Evolutionary conservation across 345 rosid species (phyloP).

Genomic region (Eucalyptus globulus): DNA sequence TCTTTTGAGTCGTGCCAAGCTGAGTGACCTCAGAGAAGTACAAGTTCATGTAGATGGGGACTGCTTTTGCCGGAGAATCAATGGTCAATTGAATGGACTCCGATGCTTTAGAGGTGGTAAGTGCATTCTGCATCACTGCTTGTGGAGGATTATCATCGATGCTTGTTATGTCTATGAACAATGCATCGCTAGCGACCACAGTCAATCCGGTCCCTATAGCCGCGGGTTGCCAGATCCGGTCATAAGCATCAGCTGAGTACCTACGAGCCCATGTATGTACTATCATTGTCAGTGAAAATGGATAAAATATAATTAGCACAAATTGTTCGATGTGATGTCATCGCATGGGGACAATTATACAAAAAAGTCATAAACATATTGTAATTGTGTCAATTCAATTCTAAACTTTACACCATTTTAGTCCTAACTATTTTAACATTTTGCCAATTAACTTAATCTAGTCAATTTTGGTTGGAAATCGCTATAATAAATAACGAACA

Average conservation of each 20-base stretch:
- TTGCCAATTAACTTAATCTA: rapidly evolving
- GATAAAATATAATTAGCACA: background rate
- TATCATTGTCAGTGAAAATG: background rate
- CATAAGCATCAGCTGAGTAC: slow-evolving; percentile 7
- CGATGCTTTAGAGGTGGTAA: slow-evolving; percentile 3
- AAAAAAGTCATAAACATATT: too few species aligned
- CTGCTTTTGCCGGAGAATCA: background rate
- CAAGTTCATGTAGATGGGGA: slow-evolving; percentile 12
- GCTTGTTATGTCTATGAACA: background rate
- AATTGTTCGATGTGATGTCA: background rate
- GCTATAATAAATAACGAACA: rapidly evolving
- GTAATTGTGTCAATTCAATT: rapidly evolving
- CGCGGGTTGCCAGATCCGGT: slow-evolving; percentile 28
- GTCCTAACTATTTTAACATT: too few species aligned
- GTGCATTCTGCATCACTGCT: slow-evolving; percentile 16
- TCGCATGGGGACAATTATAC: background rate
- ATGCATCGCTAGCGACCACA: slow-evolving; percentile 1
- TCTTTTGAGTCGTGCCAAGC: slow-evolving; percentile 13
- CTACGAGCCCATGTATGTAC: background rate
- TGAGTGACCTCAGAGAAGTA: slow-evolving; percentile 31
- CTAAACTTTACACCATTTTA: rapidly evolving
- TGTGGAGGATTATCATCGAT: slow-evolving; percentile 19
- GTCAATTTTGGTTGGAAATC: rapidly evolving
- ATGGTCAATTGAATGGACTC: background rate
- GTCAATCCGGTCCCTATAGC: background rate